These are phyloP conservation scores for Isatis lusitanica DNA, from an alignment of 441 rosid species.

Conservation along the genomic window DNA sequence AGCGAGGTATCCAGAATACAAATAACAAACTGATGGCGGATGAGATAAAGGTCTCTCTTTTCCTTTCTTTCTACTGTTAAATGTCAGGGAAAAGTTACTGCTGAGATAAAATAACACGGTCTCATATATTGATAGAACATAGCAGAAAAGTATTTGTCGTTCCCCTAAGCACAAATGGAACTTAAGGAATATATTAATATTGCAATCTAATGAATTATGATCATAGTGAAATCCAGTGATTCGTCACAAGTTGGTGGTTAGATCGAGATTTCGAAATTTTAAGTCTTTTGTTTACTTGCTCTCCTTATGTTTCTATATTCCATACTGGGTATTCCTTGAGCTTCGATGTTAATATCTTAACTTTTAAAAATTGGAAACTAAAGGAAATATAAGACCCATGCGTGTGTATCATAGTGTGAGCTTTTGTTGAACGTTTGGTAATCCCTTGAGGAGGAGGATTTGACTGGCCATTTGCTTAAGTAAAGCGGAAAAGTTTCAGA, in stretches of 20 bases:
- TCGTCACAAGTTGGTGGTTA: not conserved
- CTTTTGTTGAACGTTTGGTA: not conserved
- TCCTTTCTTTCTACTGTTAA: not conserved
- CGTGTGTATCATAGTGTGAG: slow-evolving; percentile 7
- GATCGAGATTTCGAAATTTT: not conserved
- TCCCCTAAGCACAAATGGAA: not conserved
- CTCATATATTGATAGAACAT: slow-evolving; percentile 8
- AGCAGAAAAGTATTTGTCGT: not conserved
- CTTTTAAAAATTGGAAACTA: not conserved
- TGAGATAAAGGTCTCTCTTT: slow-evolving; percentile 72
- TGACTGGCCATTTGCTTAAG: slow-evolving; percentile 3
- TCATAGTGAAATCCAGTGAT: not conserved
- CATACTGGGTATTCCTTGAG: not conserved
- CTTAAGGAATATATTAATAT: not conserved
- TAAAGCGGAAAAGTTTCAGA: not conserved
- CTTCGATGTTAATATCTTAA: not conserved
- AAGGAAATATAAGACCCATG: not conserved
- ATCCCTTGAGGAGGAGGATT: slow-evolving; percentile 5
- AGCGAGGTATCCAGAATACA: slow-evolving; percentile 96
- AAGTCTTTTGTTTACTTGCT: not conserved
- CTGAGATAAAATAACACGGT: not conserved
- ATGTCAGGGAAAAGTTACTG: not conserved
- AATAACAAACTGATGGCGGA: slow-evolving; percentile 98
- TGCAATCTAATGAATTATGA: not conserved
- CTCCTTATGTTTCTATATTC: not conserved